Percentiles rank a stretch among this genome's conserved stretches.
These are phyloP conservation scores for Chlorella sp. DNA, from an alignment of 139 green algal genomes.

Conservation along the genomic window DNA sequence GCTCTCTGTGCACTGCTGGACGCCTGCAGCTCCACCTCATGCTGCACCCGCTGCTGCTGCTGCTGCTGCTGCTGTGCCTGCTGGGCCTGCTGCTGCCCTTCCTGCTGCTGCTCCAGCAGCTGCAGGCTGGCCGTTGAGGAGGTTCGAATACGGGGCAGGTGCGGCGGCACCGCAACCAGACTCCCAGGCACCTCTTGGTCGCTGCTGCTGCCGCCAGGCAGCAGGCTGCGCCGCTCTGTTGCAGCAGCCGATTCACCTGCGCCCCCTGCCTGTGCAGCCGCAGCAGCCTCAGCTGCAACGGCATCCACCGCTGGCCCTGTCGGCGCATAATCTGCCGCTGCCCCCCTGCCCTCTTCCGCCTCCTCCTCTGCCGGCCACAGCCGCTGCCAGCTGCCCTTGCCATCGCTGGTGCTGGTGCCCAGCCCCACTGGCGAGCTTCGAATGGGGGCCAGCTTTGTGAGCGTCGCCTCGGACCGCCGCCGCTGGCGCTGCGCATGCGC, in stretches of 20 bases:
- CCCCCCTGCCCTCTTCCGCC: background rate
- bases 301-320: background rate
- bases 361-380: conserved; percentile 2
- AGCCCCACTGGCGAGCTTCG: background rate
- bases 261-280: too few relatives aligned
- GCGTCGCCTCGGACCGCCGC: background rate
- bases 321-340: background rate
- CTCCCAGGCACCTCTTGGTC: too few relatives aligned
- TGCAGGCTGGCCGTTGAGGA: background rate
- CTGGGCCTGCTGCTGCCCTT: background rate
- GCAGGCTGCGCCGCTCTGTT: background rate
- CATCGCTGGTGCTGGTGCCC: background rate
- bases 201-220: background rate
- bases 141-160: conserved; percentile 30
- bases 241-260: too few relatives aligned
- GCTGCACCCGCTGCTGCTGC: background rate
- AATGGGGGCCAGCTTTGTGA: conserved; percentile 13
- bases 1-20: too few relatives aligned
- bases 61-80: background rate
- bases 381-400: conserved; percentile 8
- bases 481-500: conserved; percentile 7
- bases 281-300: background rate
- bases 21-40: background rate
- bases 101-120: background rate
- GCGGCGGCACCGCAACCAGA: background rate